Percentiles rank a stretch among this genome's conserved stretches.
These are phyloP conservation scores for Saccharomycopsis lassenensis DNA, from an alignment of 805 yeast genomes.

Conservation along the genomic window DNA sequence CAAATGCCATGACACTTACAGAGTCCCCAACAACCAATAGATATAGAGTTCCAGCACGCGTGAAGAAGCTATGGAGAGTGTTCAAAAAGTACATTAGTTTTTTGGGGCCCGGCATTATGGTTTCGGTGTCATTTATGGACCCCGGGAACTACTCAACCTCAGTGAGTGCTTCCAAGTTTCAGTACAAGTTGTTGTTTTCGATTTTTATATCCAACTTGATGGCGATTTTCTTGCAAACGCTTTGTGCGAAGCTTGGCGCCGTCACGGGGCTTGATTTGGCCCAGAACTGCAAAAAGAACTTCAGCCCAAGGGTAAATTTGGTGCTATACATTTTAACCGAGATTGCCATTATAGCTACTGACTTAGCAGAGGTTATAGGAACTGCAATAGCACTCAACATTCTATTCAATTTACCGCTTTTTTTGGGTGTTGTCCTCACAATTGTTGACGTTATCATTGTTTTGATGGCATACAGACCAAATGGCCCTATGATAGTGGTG, in stretches of 20 bases:
- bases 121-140: constrained; percentile 91
- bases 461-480: constrained; percentile 77
- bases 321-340: constrained; percentile 59
- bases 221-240: constrained; percentile 77
- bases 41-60: too few relatives aligned
- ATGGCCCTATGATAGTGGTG: constrained; percentile 67
- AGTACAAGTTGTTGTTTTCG: constrained; percentile 68
- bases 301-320: constrained; percentile 51
- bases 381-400: constrained; percentile 89
- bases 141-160: constrained; percentile 97
- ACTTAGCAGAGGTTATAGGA: constrained; percentile 96
- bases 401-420: constrained; percentile 65
- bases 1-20: too few relatives aligned
- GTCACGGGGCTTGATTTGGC: constrained; percentile 93
- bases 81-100: constrained; percentile 44
- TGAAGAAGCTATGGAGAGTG: too few relatives aligned
- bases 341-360: constrained; percentile 87
- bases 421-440: constrained; percentile 76
- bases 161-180: constrained; percentile 79
- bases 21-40: too few relatives aligned
- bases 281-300: constrained; percentile 67
- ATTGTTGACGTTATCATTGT: constrained; percentile 80
- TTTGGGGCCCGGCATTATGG: constrained; percentile 95
- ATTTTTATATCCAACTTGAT: constrained; percentile 70
- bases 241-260: constrained; percentile 82